Base-by-base conservation (phyloP, 2,329 filamentous ascomycete species). In the Cephalotrichum gorgonifer region DNA sequence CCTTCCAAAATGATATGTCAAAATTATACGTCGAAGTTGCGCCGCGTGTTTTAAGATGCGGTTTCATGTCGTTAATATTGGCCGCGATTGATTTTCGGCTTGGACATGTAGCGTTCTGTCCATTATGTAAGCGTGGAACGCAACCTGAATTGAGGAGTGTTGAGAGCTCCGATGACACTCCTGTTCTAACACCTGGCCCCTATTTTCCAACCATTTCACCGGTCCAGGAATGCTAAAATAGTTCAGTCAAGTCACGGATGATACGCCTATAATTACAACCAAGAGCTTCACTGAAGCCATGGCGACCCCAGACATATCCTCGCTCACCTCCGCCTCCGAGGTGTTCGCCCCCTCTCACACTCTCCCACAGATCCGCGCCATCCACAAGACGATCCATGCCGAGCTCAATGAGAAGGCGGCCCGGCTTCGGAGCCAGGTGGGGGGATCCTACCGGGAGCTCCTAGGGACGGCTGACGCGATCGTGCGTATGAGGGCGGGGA, bases 381-480 rank as follows among this genome's bases (percentile, higher is more conserved):
- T 83, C 54, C 79, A 84, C 67, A 77, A 78, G 55, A 65, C 67
- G 22, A 72, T 84, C 33, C 77, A 79, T 59, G 68, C 66, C 9
- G 71, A 76, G 55, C 74, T 81, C 56, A 79, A 83, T 54, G 79
- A 83, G 61, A 81, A 81, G 57, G 73, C 78, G 30, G 70, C 69
- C 45, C 78, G 79, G 28, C 70, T 84, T 58, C 78, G 80, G 56
- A 80, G 74, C 17, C 76, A 81, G 61, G 80, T 84, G 53, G 80
- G 80, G 55, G 73, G 70, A 51, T 81, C 77, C 59, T 97, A 97
- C 66, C 86, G 91, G 56, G 88, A 93, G 58, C 80, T 97, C 8
- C 80, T 97, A 25, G 87, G 87, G 47, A 96, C 91, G 0, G 91
- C 91, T 49, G 90, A 96, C 67, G 83, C 83, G n/a, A 97, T 97